phyloP scores from a whole-genome alignment of 129 eudicot genomes.

The carrot (Daucus carota) region DNA sequence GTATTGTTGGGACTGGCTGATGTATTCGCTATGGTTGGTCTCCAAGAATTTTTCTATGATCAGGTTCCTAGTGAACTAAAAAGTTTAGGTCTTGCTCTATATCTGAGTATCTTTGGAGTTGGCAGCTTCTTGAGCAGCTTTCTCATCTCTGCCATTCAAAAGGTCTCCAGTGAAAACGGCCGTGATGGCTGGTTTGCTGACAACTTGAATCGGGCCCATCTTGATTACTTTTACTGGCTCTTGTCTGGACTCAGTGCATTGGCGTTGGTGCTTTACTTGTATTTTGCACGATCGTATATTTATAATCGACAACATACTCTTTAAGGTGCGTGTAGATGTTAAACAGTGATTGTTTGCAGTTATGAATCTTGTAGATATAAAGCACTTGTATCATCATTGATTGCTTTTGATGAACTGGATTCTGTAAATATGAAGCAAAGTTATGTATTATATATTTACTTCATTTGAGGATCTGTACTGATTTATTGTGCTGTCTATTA shows the following conservation, averaged over 20 bases:
- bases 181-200: constrained; percentile 55
- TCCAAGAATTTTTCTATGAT: constrained; percentile 74
- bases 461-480: neutral
- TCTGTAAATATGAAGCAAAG: neutral
- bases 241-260: constrained; percentile 49
- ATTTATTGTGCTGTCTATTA: neutral
- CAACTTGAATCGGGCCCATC: constrained; percentile 56
- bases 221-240: constrained; percentile 69
- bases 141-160: constrained; percentile 39
- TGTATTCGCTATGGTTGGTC: constrained; percentile 50
- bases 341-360: neutral
- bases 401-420: neutral
- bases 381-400: neutral
- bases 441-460: neutral
- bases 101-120: constrained; percentile 43
- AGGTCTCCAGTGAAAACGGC: constrained; percentile 30
- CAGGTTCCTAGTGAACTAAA: constrained; percentile 52
- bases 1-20: constrained; percentile 46
- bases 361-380: neutral
- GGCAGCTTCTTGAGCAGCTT: constrained; percentile 64
- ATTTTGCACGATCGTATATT: constrained; percentile 37
- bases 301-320: constrained; percentile 17
- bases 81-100: constrained; percentile 54
- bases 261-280: constrained; percentile 33
- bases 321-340: neutral